phyloP scores from a whole-genome alignment of 495 filamentous ascomycete species.

The Emericellopsis terricola region DNA sequence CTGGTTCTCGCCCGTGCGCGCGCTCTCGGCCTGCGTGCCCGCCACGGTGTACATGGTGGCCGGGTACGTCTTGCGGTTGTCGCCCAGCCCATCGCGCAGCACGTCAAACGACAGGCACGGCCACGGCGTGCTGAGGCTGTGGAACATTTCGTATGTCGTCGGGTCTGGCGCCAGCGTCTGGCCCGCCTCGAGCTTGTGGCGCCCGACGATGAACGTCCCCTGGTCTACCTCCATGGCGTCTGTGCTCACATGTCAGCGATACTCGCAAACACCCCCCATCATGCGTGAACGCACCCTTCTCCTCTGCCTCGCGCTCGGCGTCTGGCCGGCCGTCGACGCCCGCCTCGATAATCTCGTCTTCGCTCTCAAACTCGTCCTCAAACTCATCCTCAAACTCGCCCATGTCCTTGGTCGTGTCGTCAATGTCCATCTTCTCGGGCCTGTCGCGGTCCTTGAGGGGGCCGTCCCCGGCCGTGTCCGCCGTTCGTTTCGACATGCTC shows the following conservation, averaged over 20 bases:
- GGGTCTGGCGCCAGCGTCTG: slow-evolving; percentile 81
- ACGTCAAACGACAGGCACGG: slow-evolving; percentile 94
- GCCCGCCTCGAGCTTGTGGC: slow-evolving; percentile 68
- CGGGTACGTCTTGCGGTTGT: slow-evolving; percentile 77
- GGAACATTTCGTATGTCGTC: slow-evolving; percentile 90
- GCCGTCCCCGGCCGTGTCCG: slow-evolving; percentile 34
- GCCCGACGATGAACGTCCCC: slow-evolving; percentile 74
- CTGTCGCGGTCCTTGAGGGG: slow-evolving; percentile 55
- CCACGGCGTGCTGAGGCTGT: slow-evolving; percentile 82
- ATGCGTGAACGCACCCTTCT: slow-evolving; percentile 32
- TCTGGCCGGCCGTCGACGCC: slow-evolving; percentile 85
- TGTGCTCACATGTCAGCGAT: slow-evolving; percentile 8
- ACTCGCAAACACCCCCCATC: slow-evolving; percentile 5
- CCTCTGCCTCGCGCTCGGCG: slow-evolving; percentile 80
- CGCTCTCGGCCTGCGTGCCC: slow-evolving; percentile 75
- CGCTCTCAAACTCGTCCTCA: slow-evolving; percentile 92
- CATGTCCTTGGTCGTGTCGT: slow-evolving; percentile 43
- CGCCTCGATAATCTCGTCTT: slow-evolving; percentile 88
- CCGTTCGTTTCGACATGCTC: slow-evolving; percentile 57
- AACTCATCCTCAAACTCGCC: slow-evolving; percentile 92
- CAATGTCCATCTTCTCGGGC: slow-evolving; percentile 34
- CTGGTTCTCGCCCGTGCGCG: slow-evolving; percentile 67
- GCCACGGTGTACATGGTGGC: slow-evolving; percentile 86
- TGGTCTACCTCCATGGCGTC: slow-evolving; percentile 78
- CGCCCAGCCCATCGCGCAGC: slow-evolving; percentile 69